Evolutionary conservation across 1,284 basidiomycete genomes (phyloP).

Genomic region (Microbotryum silenes-acaulis): DNA sequence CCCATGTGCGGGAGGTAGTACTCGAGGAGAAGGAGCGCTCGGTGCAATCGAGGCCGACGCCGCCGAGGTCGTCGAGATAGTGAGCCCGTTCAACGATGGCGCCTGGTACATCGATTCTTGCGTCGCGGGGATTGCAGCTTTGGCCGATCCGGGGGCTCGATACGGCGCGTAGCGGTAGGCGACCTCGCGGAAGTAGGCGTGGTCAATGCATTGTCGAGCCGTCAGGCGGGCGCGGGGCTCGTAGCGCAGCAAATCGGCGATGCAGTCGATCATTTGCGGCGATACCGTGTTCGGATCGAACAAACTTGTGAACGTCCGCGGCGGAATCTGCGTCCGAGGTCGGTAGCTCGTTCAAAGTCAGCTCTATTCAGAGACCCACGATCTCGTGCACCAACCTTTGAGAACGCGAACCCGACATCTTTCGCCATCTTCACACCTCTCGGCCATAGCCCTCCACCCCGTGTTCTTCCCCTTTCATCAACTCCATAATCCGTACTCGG

Average conservation of each 20-base stretch:
- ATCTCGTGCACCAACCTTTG: conserved; percentile 50
- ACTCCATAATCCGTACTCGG: conserved; percentile 73
- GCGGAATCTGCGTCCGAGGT: conserved; percentile 52
- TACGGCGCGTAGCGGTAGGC: conserved; percentile 44
- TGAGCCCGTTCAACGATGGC: conserved; percentile 12
- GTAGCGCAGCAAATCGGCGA: conserved; percentile 83
- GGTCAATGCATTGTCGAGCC: conserved; percentile 74
- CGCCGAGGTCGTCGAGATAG: conserved; percentile 23
- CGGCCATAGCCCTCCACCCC: conserved; percentile 84
- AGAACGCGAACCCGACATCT: conserved; percentile 79
- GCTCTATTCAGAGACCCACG: not conserved
- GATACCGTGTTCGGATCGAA: conserved; percentile 70
- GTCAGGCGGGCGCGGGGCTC: conserved; percentile 81
- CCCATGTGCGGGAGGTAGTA: conserved; percentile 22
- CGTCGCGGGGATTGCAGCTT: conserved; percentile 17
- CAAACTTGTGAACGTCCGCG: conserved; percentile 63
- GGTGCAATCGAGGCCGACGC: conserved; percentile 25
- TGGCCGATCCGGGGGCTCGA: conserved; percentile 27
- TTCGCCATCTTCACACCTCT: conserved; percentile 78
- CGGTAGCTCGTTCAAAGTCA: not conserved
- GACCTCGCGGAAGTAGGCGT: conserved; percentile 71
- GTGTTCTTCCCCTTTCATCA: conserved; percentile 58
- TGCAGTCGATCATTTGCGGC: conserved; percentile 76
- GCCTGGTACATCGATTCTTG: conserved; percentile 6
- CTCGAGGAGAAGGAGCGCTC: conserved; percentile 24